phyloP scores from a whole-genome alignment of 2,329 filamentous ascomycete genomes.

The Aspergillus costaricaensis region DNA sequence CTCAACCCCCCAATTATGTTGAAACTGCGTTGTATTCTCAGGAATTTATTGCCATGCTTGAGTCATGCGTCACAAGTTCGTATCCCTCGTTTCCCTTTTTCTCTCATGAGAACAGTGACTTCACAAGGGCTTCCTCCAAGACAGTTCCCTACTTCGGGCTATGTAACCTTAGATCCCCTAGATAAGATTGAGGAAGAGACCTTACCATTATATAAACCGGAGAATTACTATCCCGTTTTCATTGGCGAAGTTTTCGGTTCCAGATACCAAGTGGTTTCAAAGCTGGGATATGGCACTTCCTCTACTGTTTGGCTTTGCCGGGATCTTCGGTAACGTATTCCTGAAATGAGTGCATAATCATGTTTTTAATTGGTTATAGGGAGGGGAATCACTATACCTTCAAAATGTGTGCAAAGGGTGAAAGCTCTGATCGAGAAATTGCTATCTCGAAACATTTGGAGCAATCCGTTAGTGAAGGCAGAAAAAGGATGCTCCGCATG shows the following conservation, averaged over 20 bases:
- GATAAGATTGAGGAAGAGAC: conserved; percentile 18
- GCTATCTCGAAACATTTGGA: conserved; percentile 25
- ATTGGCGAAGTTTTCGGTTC: conserved; percentile 19
- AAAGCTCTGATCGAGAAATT: conserved; percentile 17
- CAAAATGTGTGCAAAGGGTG: conserved; percentile 17
- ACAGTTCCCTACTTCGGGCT: conserved; percentile 14
- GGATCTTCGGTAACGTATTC: conserved; percentile 19
- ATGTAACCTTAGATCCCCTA: conserved; percentile 10
- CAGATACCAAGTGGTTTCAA: conserved; percentile 24
- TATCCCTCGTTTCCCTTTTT: neutral
- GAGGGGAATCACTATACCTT: conserved; percentile 6
- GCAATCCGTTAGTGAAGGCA: conserved; percentile 14
- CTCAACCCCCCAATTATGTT: neutral
- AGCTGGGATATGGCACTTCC: conserved; percentile 27
- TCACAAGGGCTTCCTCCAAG: conserved; percentile 8
- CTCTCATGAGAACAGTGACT: neutral
- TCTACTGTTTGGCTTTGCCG: conserved; percentile 27
- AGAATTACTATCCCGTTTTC: conserved; percentile 18
- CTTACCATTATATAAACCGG: conserved; percentile 13
- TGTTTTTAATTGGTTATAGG: conserved; percentile 4
- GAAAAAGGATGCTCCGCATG: conserved; percentile 24
- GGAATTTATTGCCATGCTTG: neutral
- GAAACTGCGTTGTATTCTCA: neutral
- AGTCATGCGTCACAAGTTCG: neutral
- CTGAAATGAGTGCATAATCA: neutral